phyloP scores from a whole-genome alignment of 2,329 filamentous ascomycete species.

The Pseudomassariella vexata region DNA sequence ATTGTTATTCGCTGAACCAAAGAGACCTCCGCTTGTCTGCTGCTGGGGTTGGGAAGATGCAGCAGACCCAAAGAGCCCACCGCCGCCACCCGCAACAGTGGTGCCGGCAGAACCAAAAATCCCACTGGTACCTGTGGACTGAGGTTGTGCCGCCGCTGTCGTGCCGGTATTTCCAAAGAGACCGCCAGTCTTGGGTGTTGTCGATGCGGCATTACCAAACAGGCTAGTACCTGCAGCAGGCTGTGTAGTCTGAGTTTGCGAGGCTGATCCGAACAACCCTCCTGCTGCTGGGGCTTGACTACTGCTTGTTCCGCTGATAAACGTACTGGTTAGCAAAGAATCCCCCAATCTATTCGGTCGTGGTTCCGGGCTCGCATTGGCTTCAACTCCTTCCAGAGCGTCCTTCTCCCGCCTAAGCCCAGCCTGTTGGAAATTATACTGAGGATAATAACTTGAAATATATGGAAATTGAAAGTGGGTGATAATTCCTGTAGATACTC shows the following conservation, averaged over 20 bases:
- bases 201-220: conserved; percentile 16
- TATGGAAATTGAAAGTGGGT: no score
- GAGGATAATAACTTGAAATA: no score
- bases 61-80: conserved; percentile 16
- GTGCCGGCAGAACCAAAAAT: no score
- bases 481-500: no score
- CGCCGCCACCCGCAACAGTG: no score
- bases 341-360: no score
- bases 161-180: conserved; percentile 17
- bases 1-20: conserved; percentile 13
- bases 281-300: conserved; percentile 26
- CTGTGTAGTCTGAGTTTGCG: conserved; percentile 12
- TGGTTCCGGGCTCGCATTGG: no score
- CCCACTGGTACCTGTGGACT: neutral
- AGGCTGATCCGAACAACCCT: conserved; percentile 22
- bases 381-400: no score
- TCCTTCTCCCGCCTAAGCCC: no score
- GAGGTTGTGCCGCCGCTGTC: conserved; percentile 12
- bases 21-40: conserved; percentile 14
- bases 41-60: conserved; percentile 7
- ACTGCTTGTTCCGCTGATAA: conserved; percentile 23
- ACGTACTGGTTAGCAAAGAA: no score
- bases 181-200: conserved; percentile 16
- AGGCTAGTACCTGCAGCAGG: conserved; percentile 10
- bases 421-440: no score